Base-by-base conservation (phyloP, 805 yeast genomes). In the Starmerella kuoi region DNA sequence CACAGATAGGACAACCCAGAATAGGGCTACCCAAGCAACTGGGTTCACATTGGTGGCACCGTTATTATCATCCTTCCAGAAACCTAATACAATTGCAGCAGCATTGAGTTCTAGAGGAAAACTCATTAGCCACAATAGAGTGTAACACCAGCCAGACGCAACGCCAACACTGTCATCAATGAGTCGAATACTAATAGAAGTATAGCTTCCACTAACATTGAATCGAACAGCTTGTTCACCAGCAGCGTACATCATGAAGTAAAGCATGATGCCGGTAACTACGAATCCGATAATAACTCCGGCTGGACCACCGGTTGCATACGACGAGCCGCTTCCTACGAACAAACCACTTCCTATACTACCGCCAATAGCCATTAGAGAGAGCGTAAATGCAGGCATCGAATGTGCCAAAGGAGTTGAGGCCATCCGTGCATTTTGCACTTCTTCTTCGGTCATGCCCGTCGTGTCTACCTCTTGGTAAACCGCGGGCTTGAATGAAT, bases 281-380 rank as follows among this genome's bases (percentile, higher is more conserved):
- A 61, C 51, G 48, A 66, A 74, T 26, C 71, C 69, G 35, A 74
- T 54, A 25, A 74, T 55, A 42, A 73, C 59, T 5, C 75, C 68
- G 4, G 67, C 73, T 12, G 74, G 73, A 5, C 76, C 75, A 40
- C 73, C 73, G 15, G 46, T 54, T 26, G 59, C 55, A 32, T 74
- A 60, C 8, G 74, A 63, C 22, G 61, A 54, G 37, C 76, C 74
- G 1, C 72, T 62, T 31, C 73, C 69, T 25, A 74, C 58, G 49
- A 71, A 74, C 25, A 74, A 59, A 48, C 79, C 79, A 20, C 87
- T 79, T 53, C 93, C 94, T 45, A 81, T 76, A 42, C 87, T 78
- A 38, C 87, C 84, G 44, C 86, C 86, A 42, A 81, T 65, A 25
- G 88, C 82, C 55, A 82, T 77, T 74, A 80, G 26, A 5, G 45